Evolutionary conservation across 306 rosid genomes (phyloP), one percentile per base, ranked within the genome.

Genomic region (Gleditsia sinensis): DNA sequence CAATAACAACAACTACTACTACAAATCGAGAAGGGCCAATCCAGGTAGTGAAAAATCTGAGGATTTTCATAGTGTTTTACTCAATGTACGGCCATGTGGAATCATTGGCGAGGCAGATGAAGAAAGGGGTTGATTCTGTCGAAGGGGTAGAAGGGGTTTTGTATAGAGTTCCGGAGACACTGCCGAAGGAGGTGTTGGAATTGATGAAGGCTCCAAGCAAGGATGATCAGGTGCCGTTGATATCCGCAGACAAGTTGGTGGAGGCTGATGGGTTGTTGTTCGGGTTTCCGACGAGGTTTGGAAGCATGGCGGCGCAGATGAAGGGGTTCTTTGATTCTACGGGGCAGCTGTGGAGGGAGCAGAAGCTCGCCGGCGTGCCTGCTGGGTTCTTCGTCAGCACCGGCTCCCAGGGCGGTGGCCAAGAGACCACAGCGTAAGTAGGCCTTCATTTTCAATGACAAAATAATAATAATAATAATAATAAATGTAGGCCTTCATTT

Each of bases 271-370:
- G 88, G 39, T 55, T 88, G 34, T 39, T 83, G 30, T 88, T 88
- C 19, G 89, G 92, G 30, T 85, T 88, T 61, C 92, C 88, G 17
- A 81, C 89, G 9, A 80, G 92, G 82, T 85, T 71, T 16, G 89
- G 92, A 17, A 25, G 71, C 59, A 87, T 87, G 89, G 83, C 89
- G 8, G 82, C 86, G 25, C 89, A 87, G 84, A 87, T 87, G 92
- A 87, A 82, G 65, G 81, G 81, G 8, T 87, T 85, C 32, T 87
- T 84, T 23, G 87, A 84, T 55, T 84, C 91, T 2, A 84, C 83
- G 9, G 71, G 76, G 40, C 40, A 66, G 48, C 63, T 85, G 27
- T 88, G 92, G 89, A 42, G 40, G 65, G 81, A 81, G 37, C 92
- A 85, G 86, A 85, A 46, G 32, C 80, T 88, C 32, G 86, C 86